Evolutionary conservation across 306 rosid genomes (phyloP), one percentile per base, ranked within the genome.

Genomic region (Cicer arietinum): DNA sequence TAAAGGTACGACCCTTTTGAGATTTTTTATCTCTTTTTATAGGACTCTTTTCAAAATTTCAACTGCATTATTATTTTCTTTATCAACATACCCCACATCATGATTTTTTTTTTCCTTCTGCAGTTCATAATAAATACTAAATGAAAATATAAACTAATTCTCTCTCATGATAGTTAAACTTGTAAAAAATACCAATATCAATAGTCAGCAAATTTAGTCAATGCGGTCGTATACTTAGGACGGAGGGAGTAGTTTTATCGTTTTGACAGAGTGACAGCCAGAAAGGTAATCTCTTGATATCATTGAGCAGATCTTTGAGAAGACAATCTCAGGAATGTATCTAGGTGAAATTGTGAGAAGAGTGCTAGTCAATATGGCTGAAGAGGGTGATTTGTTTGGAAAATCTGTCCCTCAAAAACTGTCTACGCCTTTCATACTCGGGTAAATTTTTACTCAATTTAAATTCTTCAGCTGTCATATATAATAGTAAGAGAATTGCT

Each of bases 261-360:
- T 80, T 52, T 16, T 57, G 13, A 25, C 67, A 64, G 7, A 64
- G 18, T 68, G 62, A 17, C 51, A 39, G 47, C 41, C 20, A 10
- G 18, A 51, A 25, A 57, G 45, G 12, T 52, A 10, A 46, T 76
- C 64, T 71, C 60, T 40, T 56, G 46, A 35, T 25, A 61, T 79
- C 50, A 9, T 8, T 75, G 54, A 25, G 46, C 81, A 94, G 98
- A 91, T 90, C 7, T 91, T 90, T 86, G 98, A 94, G 85, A 94
- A 94, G 88, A 90, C 96, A 47, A 88, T 94, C 73, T 83, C 98
- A 58, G 98, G 98, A 73, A 88, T 94, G 97, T 94, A 94, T 79
- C 92, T 94, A 6, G 98, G 98, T 5, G 98, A 94, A 87, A 94
- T 91, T 57, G 91, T 84, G 39, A 80, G 98, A 81, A 81, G 97